Evolutionary conservation across 176 grass and related monocot species (phyloP).

Genomic region (Thinopyrum elongatum): DNA sequence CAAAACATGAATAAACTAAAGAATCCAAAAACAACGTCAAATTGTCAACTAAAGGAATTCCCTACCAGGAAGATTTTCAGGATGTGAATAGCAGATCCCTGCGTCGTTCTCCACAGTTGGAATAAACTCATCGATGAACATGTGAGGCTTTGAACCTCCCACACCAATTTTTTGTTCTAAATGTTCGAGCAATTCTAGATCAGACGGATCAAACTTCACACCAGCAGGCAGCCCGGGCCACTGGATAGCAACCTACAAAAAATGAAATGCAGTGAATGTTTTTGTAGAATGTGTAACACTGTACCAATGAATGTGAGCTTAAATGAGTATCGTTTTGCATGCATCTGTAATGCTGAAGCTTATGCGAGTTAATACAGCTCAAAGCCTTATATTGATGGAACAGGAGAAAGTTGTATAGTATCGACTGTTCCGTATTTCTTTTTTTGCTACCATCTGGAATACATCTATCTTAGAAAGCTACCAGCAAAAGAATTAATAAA

Average conservation of each 20-base stretch:
- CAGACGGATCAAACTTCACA: conserved; percentile 93
- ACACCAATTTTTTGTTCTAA: conserved; percentile 65
- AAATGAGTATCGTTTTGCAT: background rate
- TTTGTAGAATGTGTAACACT: background rate
- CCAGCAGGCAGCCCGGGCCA: conserved; percentile 87
- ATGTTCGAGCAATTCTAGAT: conserved; percentile 75
- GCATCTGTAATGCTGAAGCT: background rate
- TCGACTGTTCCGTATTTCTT: background rate
- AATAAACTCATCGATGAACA: conserved; percentile 89
- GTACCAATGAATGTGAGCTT: background rate
- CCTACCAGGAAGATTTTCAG: conserved; percentile 84
- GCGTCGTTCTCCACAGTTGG: conserved; percentile 58
- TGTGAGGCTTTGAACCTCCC: conserved; percentile 54
- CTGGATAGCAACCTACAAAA: conserved; percentile 60
- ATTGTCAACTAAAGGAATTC: background rate
- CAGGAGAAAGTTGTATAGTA: background rate
- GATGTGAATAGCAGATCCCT: conserved; percentile 87
- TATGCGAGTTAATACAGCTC: background rate
- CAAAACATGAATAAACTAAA: conserved; percentile 9
- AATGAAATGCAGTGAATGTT: conserved; percentile 8
- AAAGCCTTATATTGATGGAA: conserved; percentile 1
- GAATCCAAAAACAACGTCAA: too few relatives aligned
- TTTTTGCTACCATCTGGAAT: background rate
- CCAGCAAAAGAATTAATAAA: background rate
- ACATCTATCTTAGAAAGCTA: background rate